Percentiles rank a stretch among this genome's conserved stretches.
Evolutionary conservation across 129 eudicot genomes (phyloP).

Genomic region (Flaveria ramosissima): DNA sequence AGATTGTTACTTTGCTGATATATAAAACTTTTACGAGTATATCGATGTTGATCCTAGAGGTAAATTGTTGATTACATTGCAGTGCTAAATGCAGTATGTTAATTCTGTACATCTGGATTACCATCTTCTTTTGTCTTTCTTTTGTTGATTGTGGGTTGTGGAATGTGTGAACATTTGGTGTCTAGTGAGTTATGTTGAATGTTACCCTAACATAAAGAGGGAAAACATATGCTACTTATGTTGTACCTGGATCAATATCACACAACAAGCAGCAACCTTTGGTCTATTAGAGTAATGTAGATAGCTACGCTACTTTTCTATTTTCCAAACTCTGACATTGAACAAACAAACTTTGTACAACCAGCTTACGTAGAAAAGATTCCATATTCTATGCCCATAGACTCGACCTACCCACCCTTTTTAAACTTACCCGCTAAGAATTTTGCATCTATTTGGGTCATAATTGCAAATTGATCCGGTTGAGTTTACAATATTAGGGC

Average conservation of each 20-base stretch:
- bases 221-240: conserved; percentile 9
- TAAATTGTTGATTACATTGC: background rate
- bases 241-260: conserved; percentile 21
- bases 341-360: no score
- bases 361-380: no score
- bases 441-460: background rate
- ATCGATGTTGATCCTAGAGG: conserved; percentile 13
- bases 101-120: background rate
- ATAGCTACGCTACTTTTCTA: background rate
- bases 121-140: background rate
- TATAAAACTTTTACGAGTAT: background rate
- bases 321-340: background rate
- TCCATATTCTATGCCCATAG: no score
- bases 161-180: background rate
- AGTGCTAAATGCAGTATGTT: conserved; percentile 21
- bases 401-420: no score
- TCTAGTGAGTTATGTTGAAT: background rate
- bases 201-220: conserved; percentile 15
- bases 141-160: conserved; percentile 16
- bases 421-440: no score
- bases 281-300: background rate
- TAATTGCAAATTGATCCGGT: background rate
- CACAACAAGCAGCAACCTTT: background rate
- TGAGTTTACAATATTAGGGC: background rate
- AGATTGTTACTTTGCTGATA: background rate